phyloP scores from a whole-genome alignment of 2,329 filamentous ascomycete species.

The Diaporthe vaccinii region DNA sequence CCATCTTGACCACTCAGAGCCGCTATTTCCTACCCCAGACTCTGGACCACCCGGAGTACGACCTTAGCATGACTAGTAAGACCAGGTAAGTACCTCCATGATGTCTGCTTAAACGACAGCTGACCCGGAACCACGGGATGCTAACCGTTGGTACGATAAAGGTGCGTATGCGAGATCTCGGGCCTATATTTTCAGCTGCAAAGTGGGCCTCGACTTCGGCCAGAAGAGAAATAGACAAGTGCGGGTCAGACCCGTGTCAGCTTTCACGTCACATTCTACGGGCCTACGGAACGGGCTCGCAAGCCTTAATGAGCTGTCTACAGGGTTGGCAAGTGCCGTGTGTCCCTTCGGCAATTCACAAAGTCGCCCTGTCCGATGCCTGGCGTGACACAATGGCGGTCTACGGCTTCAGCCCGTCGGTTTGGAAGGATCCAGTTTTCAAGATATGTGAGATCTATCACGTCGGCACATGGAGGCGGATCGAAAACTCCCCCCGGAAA shows the following conservation, averaged over 20 bases:
- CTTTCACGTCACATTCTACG: conserved; percentile 12
- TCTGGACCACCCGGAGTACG: conserved; percentile 11
- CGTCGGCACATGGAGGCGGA: neutral
- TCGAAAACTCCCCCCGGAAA: neutral
- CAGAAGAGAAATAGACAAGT: neutral
- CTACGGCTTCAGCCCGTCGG: conserved; percentile 4
- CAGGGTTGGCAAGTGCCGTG: conserved; percentile 21
- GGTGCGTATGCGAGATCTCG: conserved; percentile 22
- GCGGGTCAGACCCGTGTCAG: conserved; percentile 16
- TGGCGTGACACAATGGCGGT: conserved; percentile 23
- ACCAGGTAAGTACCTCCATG: neutral
- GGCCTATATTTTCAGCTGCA: conserved; percentile 1
- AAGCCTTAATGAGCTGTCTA: conserved; percentile 4
- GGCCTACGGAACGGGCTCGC: conserved; percentile 16
- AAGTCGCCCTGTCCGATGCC: conserved; percentile 6
- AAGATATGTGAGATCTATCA: conserved; percentile 9
- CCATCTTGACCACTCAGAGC: conserved; percentile 18
- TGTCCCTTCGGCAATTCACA: conserved; percentile 12
- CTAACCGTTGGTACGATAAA: conserved; percentile 17
- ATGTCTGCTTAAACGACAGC: neutral
- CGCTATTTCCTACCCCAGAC: neutral
- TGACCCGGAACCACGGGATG: conserved; percentile 28
- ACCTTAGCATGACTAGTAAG: conserved; percentile 31
- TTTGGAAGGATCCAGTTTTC: conserved; percentile 3
- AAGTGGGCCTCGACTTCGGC: conserved; percentile 14